These are phyloP conservation scores for Cylindrotheca fusiformis DNA, from an alignment of 108 stramenopile genomes.

Conservation along the genomic window DNA sequence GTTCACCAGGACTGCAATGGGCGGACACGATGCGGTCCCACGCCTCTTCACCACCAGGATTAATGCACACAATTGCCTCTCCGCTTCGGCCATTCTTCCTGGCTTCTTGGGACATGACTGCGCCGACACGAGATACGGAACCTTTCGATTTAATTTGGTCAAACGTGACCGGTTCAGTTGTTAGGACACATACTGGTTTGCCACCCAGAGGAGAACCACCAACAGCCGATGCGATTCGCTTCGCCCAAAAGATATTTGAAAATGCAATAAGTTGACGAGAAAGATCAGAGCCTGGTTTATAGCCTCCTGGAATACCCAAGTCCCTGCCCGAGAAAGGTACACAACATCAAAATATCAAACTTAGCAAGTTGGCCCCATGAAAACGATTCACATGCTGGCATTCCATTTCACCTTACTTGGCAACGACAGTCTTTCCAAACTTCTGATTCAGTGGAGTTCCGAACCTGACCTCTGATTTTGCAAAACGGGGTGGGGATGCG, in stretches of 20 bases:
- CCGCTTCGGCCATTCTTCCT: conserved; percentile 44
- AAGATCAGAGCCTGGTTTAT: conserved; percentile 83
- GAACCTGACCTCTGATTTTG: conserved; percentile 35
- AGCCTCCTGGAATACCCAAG: conserved; percentile 76
- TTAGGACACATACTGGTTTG: conserved; percentile 62
- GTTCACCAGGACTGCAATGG: conserved; percentile 45
- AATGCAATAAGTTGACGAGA: conserved; percentile 78
- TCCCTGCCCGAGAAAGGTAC: conserved; percentile 22
- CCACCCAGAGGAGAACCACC: conserved; percentile 56
- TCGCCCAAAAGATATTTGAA: conserved; percentile 89
- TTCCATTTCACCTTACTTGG: conserved; percentile 17
- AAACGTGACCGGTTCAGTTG: conserved; percentile 75
- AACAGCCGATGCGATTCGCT: conserved; percentile 59
- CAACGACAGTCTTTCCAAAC: conserved; percentile 71
- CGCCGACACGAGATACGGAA: conserved; percentile 38
- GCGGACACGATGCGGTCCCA: conserved; percentile 69
- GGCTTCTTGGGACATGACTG: conserved; percentile 18
- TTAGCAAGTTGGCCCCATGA: too few relatives aligned
- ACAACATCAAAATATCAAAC: conserved; percentile 2
- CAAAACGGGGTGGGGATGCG: background rate
- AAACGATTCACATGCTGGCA: background rate
- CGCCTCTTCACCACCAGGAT: conserved; percentile 83
- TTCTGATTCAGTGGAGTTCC: conserved; percentile 86
- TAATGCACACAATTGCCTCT: conserved; percentile 69
- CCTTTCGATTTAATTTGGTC: conserved; percentile 49